These are phyloP conservation scores for Cladorrhinum sp. DNA, from an alignment of 2,329 filamentous ascomycete genomes.

Conservation along the genomic window DNA sequence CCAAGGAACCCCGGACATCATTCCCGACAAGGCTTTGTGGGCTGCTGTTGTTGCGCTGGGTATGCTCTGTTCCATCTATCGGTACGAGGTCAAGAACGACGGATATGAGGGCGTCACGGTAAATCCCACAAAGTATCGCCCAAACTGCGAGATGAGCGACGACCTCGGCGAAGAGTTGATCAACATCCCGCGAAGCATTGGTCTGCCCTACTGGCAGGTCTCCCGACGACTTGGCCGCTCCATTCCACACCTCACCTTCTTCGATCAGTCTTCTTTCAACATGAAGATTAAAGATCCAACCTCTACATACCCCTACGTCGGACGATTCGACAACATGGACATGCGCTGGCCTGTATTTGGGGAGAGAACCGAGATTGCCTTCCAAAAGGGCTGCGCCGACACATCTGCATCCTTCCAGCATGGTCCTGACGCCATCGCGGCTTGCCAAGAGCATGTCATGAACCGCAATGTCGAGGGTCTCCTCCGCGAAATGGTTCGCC, in stretches of 20 bases:
- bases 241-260: slow-evolving; percentile 51
- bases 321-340: slow-evolving; percentile 51
- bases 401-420: slow-evolving; percentile 50
- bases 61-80: slow-evolving; percentile 52
- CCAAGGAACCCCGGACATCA: slow-evolving; percentile 46
- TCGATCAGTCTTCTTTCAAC: slow-evolving; percentile 53
- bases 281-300: slow-evolving; percentile 47
- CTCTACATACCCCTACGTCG: slow-evolving; percentile 49
- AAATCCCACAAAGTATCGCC: slow-evolving; percentile 32
- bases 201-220: slow-evolving; percentile 48
- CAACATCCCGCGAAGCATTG: slow-evolving; percentile 48
- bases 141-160: slow-evolving; percentile 45
- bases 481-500: slow-evolving; percentile 46
- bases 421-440: slow-evolving; percentile 49
- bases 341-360: slow-evolving; percentile 54
- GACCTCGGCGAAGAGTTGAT: slow-evolving; percentile 48
- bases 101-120: slow-evolving; percentile 48
- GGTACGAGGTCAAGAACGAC: slow-evolving; percentile 51
- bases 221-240: slow-evolving; percentile 50
- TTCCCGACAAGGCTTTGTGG: slow-evolving; percentile 52
- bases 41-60: slow-evolving; percentile 50
- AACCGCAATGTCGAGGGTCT: slow-evolving; percentile 49
- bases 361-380: slow-evolving; percentile 49
- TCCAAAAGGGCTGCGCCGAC: slow-evolving; percentile 49
- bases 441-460: slow-evolving; percentile 54